A percentile compares a stretch with the other conserved stretches of the same genome.
phyloP scores from a whole-genome alignment of 257 asterid genomes.

The Orobanche coerulescens region DNA sequence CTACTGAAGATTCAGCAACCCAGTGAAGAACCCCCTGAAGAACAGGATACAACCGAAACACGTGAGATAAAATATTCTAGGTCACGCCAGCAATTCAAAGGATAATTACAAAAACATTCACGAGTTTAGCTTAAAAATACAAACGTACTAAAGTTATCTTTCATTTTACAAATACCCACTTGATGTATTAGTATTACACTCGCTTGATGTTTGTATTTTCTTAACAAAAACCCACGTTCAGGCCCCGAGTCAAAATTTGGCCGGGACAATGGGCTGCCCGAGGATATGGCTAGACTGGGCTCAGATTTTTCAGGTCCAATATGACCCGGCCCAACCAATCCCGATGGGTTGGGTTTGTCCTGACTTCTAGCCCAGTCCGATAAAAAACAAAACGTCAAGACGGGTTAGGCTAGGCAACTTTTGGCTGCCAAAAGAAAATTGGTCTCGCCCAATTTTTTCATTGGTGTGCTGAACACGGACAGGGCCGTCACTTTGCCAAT shows the following conservation, averaged over 20 bases:
- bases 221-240: background rate
- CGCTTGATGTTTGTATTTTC: background rate
- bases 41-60: constrained; percentile 12
- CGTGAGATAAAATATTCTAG: background rate
- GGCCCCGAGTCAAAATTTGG: no score
- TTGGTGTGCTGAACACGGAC: background rate
- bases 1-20: constrained; percentile 78
- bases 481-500: background rate
- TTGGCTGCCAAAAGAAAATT: background rate
- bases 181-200: background rate
- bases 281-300: no score
- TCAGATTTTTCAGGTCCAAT: background rate
- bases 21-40: constrained; percentile 92
- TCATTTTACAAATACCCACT: background rate
- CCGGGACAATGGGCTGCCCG: no score
- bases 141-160: no score
- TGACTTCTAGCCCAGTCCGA: background rate
- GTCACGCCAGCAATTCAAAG: background rate
- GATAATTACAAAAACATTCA: background rate
- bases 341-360: background rate
- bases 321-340: no score
- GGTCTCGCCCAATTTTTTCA: background rate
- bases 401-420: background rate
- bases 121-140: no score
- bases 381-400: background rate